Conservation (phyloP, 1,284 basidiomycete genomes). For the Trametes polyzona region DNA sequence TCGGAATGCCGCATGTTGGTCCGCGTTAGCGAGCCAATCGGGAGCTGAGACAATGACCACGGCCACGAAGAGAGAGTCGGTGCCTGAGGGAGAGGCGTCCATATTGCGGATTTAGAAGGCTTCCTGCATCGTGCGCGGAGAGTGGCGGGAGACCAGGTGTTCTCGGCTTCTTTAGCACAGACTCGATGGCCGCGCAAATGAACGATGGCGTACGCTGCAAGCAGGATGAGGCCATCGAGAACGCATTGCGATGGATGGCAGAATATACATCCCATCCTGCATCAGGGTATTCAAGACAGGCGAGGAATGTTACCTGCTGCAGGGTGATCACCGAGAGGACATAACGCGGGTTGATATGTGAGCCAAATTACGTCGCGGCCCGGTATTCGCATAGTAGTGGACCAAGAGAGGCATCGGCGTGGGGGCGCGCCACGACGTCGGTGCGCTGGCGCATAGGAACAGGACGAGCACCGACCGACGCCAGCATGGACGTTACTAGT, state of each 20-base stretch:
- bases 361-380: background rate
- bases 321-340: background rate
- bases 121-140: background rate
- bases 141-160: constrained; percentile 1
- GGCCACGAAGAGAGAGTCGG: background rate
- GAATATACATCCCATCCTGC: background rate
- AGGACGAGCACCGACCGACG: background rate
- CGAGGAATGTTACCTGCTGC: background rate
- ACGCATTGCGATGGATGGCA: background rate
- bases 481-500: background rate
- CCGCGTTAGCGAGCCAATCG: constrained; percentile 12
- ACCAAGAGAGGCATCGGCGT: background rate
- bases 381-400: background rate
- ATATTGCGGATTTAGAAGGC: constrained; percentile 5
- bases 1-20: constrained; percentile 5
- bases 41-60: background rate
- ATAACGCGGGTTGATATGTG: background rate
- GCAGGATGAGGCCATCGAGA: constrained; percentile 6
- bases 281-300: background rate
- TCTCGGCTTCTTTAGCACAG: background rate
- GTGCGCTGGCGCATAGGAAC: background rate
- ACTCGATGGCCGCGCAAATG: background rate
- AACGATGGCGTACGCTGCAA: constrained; percentile 1
- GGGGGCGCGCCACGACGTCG: background rate
- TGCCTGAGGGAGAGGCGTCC: background rate